Evolutionary conservation across 2,329 filamentous ascomycete genomes (phyloP), one percentile per base, ranked within the genome.

Genomic region (Zasmidium cellare): DNA sequence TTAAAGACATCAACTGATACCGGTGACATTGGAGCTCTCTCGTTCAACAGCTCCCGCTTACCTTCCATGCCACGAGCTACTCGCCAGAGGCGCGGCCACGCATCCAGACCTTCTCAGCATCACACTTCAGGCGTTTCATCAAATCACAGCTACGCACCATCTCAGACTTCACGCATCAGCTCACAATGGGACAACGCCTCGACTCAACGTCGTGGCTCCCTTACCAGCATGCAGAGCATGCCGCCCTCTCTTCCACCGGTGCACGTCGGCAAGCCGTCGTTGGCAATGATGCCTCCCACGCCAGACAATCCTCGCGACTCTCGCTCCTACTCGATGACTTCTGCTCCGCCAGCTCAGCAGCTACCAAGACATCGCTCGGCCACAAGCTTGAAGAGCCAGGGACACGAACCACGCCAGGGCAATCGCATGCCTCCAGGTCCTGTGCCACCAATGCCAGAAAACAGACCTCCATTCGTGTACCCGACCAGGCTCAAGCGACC

Each of bases 1-100:
- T 76, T 81, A 55, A 76, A 77, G 57, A 80, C 78, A 11, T 76
- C 75, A 9, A 81, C 77, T 1, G 79, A 81, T 64, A 74, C 79
- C 50, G 78, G 78, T 51, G 75, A 79, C 59, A 69, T 81, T 49
- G 76, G 72, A 11, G 67, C 72, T 24, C 67, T 79, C 18, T 71
- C 71, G 5, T 73, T 74, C 66, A 69, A 74, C 61, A 67, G 69
- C 38, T 69, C 71, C 47, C 70, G 74, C 25, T 65, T 78, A 53
- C 72, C 75, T 23, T 70, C 69, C 50, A 67, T 74, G 53, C 72
- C 74, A 35, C 72, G 73, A 55, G 52, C 67, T 46, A 60, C 71
- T 56, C 70, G 74, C 47, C 72, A 73, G 51, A 71, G 73, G 47
- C 67, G 70, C 51, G 67, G 66, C 38, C 67, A 71, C 45, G 61